Percentiles rank a stretch among this genome's conserved stretches.
Evolutionary conservation across 768 basidiomycete genomes (phyloP).

Genomic region (Rhizopogon roseolus): DNA sequence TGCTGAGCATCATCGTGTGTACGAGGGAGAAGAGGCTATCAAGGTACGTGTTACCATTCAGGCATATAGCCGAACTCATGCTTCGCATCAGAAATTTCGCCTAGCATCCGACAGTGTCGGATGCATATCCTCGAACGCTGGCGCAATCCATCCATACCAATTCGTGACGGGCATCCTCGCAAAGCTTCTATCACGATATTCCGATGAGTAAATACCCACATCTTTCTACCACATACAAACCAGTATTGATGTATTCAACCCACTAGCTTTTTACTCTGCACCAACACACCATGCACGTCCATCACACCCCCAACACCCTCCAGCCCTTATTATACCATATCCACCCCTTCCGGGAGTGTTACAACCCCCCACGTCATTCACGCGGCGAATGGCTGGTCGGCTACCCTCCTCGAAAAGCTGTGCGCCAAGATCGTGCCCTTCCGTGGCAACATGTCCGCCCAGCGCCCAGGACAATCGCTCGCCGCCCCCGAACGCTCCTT

Average conservation of each 20-base stretch:
- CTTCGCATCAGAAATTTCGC: conserved; percentile 36
- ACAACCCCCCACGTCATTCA: conserved; percentile 65
- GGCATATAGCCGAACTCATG: neutral
- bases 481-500: conserved; percentile 47
- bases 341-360: conserved; percentile 57
- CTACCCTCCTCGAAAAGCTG: conserved; percentile 63
- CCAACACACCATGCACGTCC: conserved; percentile 56
- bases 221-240: neutral
- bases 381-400: conserved; percentile 81
- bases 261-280: conserved; percentile 51
- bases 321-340: conserved; percentile 42
- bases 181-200: conserved; percentile 43
- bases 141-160: conserved; percentile 66
- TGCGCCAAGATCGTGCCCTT: conserved; percentile 59
- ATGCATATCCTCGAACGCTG: conserved; percentile 49
- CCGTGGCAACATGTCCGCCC: conserved; percentile 60
- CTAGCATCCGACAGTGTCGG: conserved; percentile 43
- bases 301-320: conserved; percentile 32
- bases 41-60: conserved; percentile 13
- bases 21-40: conserved; percentile 29
- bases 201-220: conserved; percentile 36
- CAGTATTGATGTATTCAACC: neutral
- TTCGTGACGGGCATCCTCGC: conserved; percentile 59
- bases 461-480: conserved; percentile 42
- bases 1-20: conserved; percentile 26